These are phyloP conservation scores for Diversispora epigaea DNA, from an alignment of 192 early-diverging fungal species.

Conservation along the genomic window DNA sequence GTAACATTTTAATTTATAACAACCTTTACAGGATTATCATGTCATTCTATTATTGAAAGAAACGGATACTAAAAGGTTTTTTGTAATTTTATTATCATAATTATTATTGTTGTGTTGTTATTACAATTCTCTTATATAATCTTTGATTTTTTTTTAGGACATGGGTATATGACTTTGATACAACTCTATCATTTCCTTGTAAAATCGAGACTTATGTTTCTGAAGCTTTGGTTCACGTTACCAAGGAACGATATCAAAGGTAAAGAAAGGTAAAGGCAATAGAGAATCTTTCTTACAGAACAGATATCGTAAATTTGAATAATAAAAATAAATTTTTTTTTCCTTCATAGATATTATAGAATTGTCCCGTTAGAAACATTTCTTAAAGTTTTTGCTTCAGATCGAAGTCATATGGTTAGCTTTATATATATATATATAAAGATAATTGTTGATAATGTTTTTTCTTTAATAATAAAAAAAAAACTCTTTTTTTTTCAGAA, in stretches of 20 bases:
- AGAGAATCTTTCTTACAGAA: not conserved
- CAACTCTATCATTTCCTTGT: conserved; percentile 18
- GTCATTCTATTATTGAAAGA: conserved; percentile 22
- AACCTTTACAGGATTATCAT: conserved; percentile 26
- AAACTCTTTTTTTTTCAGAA: not conserved
- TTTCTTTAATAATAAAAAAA: not conserved
- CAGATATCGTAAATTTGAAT: not conserved
- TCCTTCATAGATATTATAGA: conserved; percentile 9
- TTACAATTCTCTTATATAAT: not conserved
- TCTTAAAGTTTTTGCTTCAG: conserved; percentile 22
- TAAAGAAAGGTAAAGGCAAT: conserved; percentile 7
- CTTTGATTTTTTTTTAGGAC: conserved; percentile 8
- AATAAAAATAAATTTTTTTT: not conserved
- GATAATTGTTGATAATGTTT: not conserved
- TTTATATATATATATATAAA: not conserved
- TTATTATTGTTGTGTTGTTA: not conserved
- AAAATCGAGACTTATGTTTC: conserved; percentile 10
- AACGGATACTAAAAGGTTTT: not conserved
- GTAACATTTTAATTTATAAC: not conserved
- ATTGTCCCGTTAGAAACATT: conserved; percentile 10
- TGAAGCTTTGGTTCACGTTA: not conserved
- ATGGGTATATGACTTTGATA: conserved; percentile 28
- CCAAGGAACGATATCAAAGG: not conserved
- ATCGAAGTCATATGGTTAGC: conserved; percentile 30
- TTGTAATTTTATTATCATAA: not conserved